Evolutionary conservation across 2,329 filamentous ascomycete genomes (phyloP).

Genomic region (Stemphylium vesicarium): DNA sequence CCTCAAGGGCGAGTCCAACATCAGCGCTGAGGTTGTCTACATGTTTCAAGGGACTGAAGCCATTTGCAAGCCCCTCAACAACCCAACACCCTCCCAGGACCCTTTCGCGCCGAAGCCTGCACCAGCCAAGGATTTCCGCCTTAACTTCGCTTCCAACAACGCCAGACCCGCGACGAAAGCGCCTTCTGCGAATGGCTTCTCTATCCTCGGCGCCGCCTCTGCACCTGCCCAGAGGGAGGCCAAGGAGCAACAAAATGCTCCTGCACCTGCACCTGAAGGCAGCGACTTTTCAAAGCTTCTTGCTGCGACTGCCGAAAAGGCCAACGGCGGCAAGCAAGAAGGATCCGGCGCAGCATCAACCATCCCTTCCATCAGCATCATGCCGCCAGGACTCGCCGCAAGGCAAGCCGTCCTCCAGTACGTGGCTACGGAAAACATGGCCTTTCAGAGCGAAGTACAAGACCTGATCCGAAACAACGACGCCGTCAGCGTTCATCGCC

Average conservation of each 20-base stretch:
- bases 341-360: background rate
- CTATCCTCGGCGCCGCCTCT: background rate
- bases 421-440: constrained; percentile 3
- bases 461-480: constrained; percentile 2
- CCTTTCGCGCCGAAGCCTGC: background rate
- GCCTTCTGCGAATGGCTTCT: background rate
- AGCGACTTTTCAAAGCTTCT: background rate
- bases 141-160: background rate
- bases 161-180: background rate
- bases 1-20: background rate
- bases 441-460: background rate
- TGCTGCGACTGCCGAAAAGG: background rate
- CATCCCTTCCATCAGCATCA: background rate
- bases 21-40: background rate
- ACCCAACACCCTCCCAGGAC: constrained; percentile 6
- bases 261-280: background rate
- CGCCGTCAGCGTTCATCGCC: background rate
- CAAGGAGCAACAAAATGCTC: background rate
- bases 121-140: background rate
- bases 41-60: constrained; percentile 5
- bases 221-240: background rate
- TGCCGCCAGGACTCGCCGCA: background rate
- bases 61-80: background rate
- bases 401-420: background rate
- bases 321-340: background rate